Percentiles rank a stretch among this genome's conserved stretches.
phyloP scores from a whole-genome alignment of 306 rosid genomes.

The Boehmeria nivea region DNA sequence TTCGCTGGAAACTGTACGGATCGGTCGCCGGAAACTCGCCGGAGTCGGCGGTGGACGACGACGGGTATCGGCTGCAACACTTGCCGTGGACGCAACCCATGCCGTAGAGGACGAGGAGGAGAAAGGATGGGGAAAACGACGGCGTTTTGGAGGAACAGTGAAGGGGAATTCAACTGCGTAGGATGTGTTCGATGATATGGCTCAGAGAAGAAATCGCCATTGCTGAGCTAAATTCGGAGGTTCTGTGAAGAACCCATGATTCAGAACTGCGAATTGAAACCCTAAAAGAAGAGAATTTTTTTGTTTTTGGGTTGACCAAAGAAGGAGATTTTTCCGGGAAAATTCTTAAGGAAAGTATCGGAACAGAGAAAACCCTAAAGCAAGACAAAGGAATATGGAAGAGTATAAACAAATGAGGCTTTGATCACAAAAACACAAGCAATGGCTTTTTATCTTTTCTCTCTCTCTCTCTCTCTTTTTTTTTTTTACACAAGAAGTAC shows the following conservation, averaged over 20 bases:
- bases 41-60: conserved; percentile 49
- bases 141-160: conserved; percentile 10
- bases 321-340: no score
- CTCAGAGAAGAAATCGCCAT: conserved; percentile 20
- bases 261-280: not conserved
- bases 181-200: conserved; percentile 17
- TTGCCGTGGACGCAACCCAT: conserved; percentile 92
- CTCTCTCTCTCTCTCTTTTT: no score
- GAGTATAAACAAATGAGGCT: conserved; percentile 11
- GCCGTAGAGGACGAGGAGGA: conserved; percentile 1
- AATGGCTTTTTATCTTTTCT: no score
- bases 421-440: no score
- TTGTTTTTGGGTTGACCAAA: no score
- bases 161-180: conserved; percentile 26
- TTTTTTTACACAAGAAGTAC: no score
- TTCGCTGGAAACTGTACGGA: conserved; percentile 41
- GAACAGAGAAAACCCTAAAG: conserved; percentile 22
- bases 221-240: conserved; percentile 19
- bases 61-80: conserved; percentile 56
- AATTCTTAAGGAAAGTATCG: conserved; percentile 18
- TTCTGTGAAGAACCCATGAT: conserved; percentile 15
- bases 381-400: conserved; percentile 6
- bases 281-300: not conserved
- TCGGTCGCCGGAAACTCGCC: conserved; percentile 40
- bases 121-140: conserved; percentile 8